Percentiles rank a stretch among this genome's conserved stretches.
Evolutionary conservation across 129 eudicot species (phyloP).

Genomic region (Flaveria bidentis): DNA sequence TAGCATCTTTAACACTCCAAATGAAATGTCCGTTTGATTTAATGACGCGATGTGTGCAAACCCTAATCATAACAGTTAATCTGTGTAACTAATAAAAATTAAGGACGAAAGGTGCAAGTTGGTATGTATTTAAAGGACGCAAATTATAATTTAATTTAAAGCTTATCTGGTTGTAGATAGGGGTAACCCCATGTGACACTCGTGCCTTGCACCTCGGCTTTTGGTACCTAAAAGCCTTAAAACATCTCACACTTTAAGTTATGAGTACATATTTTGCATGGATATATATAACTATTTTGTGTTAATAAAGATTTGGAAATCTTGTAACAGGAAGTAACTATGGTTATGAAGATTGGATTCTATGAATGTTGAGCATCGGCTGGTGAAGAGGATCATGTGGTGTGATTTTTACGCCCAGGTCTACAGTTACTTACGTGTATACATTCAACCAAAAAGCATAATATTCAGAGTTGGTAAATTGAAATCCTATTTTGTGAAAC

Average conservation of each 20-base stretch:
- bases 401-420: not conserved
- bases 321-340: not conserved
- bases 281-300: not conserved
- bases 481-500: no score
- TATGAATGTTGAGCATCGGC: slow-evolving; percentile 7
- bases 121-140: no score
- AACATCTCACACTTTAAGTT: not conserved
- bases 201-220: no score
- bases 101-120: no score
- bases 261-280: not conserved
- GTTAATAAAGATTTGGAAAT: not conserved
- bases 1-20: no score
- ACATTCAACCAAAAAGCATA: not conserved
- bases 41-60: no score
- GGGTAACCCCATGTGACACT: no score
- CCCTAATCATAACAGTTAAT: no score
- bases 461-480: not conserved
- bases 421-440: not conserved
- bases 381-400: not conserved
- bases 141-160: no score
- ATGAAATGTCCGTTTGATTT: no score
- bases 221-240: not conserved
- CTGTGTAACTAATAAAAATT: no score
- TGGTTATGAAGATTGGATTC: not conserved
- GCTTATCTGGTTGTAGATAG: no score